Conservation (phyloP, 805 yeast genomes). For the Wickerhamiella bombiphila region DNA sequence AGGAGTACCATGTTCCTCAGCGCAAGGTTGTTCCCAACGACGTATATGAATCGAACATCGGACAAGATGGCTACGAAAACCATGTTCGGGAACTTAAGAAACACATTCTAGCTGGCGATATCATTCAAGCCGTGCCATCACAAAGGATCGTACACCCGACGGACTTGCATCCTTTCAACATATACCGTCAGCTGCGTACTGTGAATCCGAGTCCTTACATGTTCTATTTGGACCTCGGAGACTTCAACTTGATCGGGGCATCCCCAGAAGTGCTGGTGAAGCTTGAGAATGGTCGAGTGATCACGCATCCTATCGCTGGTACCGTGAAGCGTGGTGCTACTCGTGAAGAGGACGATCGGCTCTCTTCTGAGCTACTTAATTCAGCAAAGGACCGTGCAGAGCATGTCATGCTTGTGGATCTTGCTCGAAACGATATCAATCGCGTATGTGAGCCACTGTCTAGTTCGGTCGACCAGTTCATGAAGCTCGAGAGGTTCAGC, state of each 20-base stretch:
- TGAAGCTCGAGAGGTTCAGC: conserved; percentile 83
- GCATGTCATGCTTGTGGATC: conserved; percentile 95
- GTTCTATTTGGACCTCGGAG: conserved; percentile 73
- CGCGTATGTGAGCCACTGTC: conserved; percentile 81
- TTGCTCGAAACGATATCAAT: conserved; percentile 92
- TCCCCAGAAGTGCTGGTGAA: conserved; percentile 90
- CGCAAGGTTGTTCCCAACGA: conserved; percentile 53
- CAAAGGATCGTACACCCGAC: conserved; percentile 95
- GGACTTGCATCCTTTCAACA: conserved; percentile 87
- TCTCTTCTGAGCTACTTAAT: conserved; percentile 58
- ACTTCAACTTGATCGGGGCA: conserved; percentile 93
- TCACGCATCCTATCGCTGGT: conserved; percentile 98
- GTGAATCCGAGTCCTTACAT: conserved; percentile 97
- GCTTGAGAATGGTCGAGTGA: conserved; percentile 60
- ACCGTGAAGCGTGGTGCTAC: conserved; percentile 86
- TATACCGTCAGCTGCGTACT: conserved; percentile 83
- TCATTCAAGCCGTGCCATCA: conserved; percentile 96
- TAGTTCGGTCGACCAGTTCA: conserved; percentile 73
- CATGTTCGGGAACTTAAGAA: conserved; percentile 63
- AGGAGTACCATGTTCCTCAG: conserved; percentile 48
- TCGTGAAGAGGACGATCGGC: conserved; percentile 73
- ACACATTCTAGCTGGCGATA: conserved; percentile 82
- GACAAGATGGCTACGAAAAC: conserved; percentile 79
- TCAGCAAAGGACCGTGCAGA: conserved; percentile 91
- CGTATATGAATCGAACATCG: conserved; percentile 73